Conservation (phyloP, 495 filamentous ascomycete species). For the Hyaloscypha bicolor region DNA sequence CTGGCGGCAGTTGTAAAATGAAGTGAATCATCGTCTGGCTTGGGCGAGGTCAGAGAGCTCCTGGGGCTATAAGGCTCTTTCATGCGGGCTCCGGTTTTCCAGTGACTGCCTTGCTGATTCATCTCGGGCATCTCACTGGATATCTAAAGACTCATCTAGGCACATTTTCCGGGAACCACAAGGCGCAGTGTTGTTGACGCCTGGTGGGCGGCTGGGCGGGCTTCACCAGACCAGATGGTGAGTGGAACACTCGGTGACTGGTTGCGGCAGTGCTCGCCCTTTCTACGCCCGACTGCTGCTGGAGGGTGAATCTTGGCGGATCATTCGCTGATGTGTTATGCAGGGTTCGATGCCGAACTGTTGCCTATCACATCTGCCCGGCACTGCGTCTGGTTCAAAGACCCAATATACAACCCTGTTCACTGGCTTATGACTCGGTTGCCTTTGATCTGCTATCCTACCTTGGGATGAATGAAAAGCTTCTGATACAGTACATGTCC, state of each 20-base stretch:
- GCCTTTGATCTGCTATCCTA: background rate
- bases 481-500: no score
- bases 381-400: background rate
- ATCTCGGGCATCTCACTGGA: background rate
- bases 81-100: background rate
- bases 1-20: no score
- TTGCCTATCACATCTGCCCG: background rate
- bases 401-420: no score
- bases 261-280: background rate
- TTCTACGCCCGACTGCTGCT: background rate
- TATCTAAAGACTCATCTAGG: background rate
- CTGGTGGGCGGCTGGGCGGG: background rate
- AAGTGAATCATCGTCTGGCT: no score
- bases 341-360: background rate
- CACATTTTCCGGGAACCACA: background rate
- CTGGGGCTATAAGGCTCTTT: constrained; percentile 1
- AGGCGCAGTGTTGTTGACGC: background rate
- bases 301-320: background rate
- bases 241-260: background rate
- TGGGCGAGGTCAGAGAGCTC: background rate
- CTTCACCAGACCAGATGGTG: background rate
- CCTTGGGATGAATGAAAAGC: no score
- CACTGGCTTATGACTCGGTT: background rate
- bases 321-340: background rate
- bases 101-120: background rate